phyloP scores from a whole-genome alignment of 768 basidiomycete genomes.

The Pisolithus marmoratus region DNA sequence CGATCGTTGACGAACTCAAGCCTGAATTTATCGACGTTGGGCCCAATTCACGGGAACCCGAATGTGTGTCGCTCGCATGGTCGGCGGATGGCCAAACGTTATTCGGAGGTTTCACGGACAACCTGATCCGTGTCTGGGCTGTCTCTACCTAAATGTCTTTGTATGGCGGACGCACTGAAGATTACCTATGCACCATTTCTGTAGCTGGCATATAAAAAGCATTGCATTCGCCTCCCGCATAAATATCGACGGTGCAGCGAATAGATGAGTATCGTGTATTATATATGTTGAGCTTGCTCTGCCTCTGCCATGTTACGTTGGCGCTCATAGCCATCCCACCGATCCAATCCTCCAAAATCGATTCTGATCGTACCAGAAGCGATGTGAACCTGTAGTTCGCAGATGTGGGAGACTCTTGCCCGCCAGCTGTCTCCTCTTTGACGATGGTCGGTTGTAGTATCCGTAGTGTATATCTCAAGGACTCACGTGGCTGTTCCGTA shows the following conservation, averaged over 20 bases:
- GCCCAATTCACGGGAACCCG: conserved; percentile 70
- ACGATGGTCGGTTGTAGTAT: conserved; percentile 3
- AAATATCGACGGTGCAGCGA: not conserved
- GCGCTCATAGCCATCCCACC: conserved; percentile 64
- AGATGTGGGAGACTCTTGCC: conserved; percentile 60
- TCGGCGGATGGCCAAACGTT: conserved; percentile 96
- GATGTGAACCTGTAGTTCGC: conserved; percentile 68
- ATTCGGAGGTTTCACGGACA: conserved; percentile 96
- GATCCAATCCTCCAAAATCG: conserved; percentile 71
- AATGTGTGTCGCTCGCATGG: conserved; percentile 97
- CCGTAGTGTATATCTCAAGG: not conserved
- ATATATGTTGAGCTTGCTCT: conserved; percentile 8
- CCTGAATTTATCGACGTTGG: conserved; percentile 82
- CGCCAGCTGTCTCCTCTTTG: conserved; percentile 79
- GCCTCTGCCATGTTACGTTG: conserved; percentile 60
- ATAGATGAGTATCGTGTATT: not conserved
- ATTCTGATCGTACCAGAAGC: conserved; percentile 56
- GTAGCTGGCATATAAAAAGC: conserved; percentile 18
- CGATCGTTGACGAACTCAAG: conserved; percentile 98
- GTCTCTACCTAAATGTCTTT: conserved; percentile 47
- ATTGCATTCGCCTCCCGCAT: conserved; percentile 9
- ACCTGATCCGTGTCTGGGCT: conserved; percentile 89
- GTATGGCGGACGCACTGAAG: conserved; percentile 9
- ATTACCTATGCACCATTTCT: conserved; percentile 19
- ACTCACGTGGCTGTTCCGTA: conserved; percentile 79